These are phyloP conservation scores for Viola pubescens DNA, from an alignment of 441 rosid species.

Conservation along the genomic window DNA sequence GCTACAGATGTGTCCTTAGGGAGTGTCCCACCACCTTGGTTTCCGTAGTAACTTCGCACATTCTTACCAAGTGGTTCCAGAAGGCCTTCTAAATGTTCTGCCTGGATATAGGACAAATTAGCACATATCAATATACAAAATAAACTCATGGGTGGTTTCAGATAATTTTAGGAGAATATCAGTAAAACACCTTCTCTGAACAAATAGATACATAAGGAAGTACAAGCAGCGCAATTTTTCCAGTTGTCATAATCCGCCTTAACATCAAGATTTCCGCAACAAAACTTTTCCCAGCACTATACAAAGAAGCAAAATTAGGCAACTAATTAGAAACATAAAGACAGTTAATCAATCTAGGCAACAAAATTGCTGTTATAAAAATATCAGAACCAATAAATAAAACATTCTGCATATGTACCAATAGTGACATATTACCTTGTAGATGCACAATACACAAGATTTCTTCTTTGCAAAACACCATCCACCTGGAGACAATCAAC, in stretches of 20 bases:
- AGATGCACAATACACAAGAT: constrained; percentile 96
- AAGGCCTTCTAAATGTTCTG: constrained; percentile 88
- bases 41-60: constrained; percentile 91
- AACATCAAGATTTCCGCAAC: constrained; percentile 98
- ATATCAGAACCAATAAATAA: constrained; percentile 9
- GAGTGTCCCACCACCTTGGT: constrained; percentile 96
- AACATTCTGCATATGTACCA: constrained; percentile 1
- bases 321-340: not conserved
- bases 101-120: constrained; percentile 31
- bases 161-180: constrained; percentile 13
- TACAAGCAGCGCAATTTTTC: constrained; percentile 85
- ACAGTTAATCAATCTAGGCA: not conserved
- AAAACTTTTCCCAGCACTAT: constrained; percentile 99
- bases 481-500: constrained; percentile 97
- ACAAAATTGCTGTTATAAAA: constrained; percentile 10
- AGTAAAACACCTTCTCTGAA: constrained; percentile 65
- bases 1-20: constrained; percentile 96
- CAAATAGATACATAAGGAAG: constrained; percentile 98
- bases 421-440: constrained; percentile 54
- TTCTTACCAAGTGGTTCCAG: constrained; percentile 94
- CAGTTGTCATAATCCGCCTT: constrained; percentile 69
- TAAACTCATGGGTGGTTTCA: not conserved
- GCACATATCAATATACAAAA: too few species aligned
- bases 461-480: constrained; percentile 83
- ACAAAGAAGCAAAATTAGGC: constrained; percentile 26